Evolutionary conservation across 169 alveolate species (phyloP).

Genomic region (Eimeria tenella): DNA sequence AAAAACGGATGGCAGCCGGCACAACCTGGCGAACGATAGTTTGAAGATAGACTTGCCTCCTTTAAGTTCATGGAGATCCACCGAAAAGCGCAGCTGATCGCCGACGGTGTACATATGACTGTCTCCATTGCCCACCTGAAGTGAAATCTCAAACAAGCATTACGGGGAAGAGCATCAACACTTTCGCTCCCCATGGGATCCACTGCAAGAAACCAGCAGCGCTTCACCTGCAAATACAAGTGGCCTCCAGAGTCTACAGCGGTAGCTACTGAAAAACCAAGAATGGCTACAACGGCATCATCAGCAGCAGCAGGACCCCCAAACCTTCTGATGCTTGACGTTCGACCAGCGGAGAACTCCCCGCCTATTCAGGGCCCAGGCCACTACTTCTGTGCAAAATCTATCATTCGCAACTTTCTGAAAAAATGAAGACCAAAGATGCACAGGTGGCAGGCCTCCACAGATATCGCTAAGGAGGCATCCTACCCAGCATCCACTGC

Average conservation of each 20-base stretch:
- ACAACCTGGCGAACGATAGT: too few species aligned
- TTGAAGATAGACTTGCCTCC: slow-evolving; percentile 3
- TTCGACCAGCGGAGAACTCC: slow-evolving; percentile 79
- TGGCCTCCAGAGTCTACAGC: too few species aligned
- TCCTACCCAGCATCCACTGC: neutral
- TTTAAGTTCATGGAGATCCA: slow-evolving; percentile 65
- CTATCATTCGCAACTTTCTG: slow-evolving; percentile 65
- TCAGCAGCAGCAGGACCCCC: neutral
- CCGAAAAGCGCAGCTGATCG: slow-evolving; percentile 56
- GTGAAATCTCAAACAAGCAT: neutral
- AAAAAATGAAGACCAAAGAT: neutral
- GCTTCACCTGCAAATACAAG: too few species aligned
- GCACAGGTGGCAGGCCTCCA: neutral
- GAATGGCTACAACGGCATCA: neutral
- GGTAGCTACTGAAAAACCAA: neutral
- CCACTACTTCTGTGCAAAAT: slow-evolving; percentile 57
- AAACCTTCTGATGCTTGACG: slow-evolving; percentile 70
- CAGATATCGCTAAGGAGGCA: slow-evolving; percentile 1
- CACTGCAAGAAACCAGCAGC: too few species aligned
- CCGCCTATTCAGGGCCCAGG: slow-evolving; percentile 75
- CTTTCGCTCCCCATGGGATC: too few species aligned
- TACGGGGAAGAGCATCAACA: neutral
- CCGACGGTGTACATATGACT: slow-evolving; percentile 61
- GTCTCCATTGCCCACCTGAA: slow-evolving; percentile 27
- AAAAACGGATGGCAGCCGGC: neutral